Evolutionary conservation across 768 basidiomycete genomes (phyloP), one percentile per base, ranked within the genome.

Genomic region (Astraeus odoratus): DNA sequence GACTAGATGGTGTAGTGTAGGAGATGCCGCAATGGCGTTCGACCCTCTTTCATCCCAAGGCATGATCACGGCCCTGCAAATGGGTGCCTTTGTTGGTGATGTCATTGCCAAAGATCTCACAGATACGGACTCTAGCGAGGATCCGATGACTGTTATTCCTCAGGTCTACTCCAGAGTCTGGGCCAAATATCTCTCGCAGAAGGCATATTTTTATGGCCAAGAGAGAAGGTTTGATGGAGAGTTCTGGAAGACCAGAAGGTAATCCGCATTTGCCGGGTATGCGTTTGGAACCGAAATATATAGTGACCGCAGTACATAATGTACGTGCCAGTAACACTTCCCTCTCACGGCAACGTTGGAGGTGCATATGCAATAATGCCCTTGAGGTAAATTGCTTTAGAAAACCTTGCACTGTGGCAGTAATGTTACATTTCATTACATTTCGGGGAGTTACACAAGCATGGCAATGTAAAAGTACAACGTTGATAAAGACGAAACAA

Each of bases 21-120:
- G 67, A 2, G 65, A 69, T 48, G 65, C 67, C 15, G 66, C 67
- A 4, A 52, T 66, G 51, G 62, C 67, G 24, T 69, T 67, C 47
- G 67, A 69, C 44, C 67, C 67, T 7, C 59, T 69, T 7, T 69
- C 67, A 8, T 67, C 67, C 10, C 67, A 67, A 44, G 67, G 67
- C 15, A 67, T 69, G 51, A 65, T 67, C 40, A 67, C 67, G 9
- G 60, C 65, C 0, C 50, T 69, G 37, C 55, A 64, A 26, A 48
- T 53, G 44, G 66, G 67, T 7, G 49, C 49, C 27, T 49, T 57
- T 20, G 30, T 64, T 8, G 67, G 65, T 26, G 16, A 37, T 36
- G 27, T 27, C 22, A 43, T 48, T 27, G 47, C 42, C 9, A 33
- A 48, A 29, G 18, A 42, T 16, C 24, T 46, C 18, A 5, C 24